A percentile compares a stretch with the other conserved stretches of the same genome.
phyloP scores from a whole-genome alignment of 2,329 filamentous ascomycete genomes.

The Coleophoma eucalyptorum region DNA sequence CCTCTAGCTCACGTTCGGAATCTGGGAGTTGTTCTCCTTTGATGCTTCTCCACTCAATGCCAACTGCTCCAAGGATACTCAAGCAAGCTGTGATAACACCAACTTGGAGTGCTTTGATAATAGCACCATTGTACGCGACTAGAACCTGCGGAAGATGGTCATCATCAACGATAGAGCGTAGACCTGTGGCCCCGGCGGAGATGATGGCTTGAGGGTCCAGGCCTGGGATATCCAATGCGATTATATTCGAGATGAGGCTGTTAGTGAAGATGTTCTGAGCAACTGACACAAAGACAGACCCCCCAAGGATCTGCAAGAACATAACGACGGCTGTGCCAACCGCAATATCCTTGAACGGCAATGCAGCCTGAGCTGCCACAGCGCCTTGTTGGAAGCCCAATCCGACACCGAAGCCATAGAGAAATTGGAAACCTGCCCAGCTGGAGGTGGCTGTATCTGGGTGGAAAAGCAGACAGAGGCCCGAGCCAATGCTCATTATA shows the following conservation, averaged over 20 bases:
- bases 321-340: constrained; percentile 22
- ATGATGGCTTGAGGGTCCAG: constrained; percentile 37
- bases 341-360: constrained; percentile 13
- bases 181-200: constrained; percentile 49
- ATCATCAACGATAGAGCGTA: constrained; percentile 46
- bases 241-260: constrained; percentile 25
- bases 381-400: constrained; percentile 14
- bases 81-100: constrained; percentile 37
- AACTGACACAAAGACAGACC: constrained; percentile 28
- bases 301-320: constrained; percentile 27
- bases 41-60: constrained; percentile 42
- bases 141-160: constrained; percentile 48
- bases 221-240: constrained; percentile 26
- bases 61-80: constrained; percentile 40
- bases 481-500: constrained; percentile 29
- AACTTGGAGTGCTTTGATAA: constrained; percentile 49
- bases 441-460: constrained; percentile 24
- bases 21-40: constrained; percentile 20
- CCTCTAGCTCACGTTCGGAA: too few relatives aligned
- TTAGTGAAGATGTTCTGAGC: constrained; percentile 15
- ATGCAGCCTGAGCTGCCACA: constrained; percentile 13
- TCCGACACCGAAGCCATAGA: constrained; percentile 17
- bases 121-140: constrained; percentile 48
- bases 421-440: constrained; percentile 26
- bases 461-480: constrained; percentile 31